Evolutionary conservation across 352 stramenopile genomes (phyloP), one percentile per base, ranked within the genome.

Genomic region (Heterotrichella gracilis): DNA sequence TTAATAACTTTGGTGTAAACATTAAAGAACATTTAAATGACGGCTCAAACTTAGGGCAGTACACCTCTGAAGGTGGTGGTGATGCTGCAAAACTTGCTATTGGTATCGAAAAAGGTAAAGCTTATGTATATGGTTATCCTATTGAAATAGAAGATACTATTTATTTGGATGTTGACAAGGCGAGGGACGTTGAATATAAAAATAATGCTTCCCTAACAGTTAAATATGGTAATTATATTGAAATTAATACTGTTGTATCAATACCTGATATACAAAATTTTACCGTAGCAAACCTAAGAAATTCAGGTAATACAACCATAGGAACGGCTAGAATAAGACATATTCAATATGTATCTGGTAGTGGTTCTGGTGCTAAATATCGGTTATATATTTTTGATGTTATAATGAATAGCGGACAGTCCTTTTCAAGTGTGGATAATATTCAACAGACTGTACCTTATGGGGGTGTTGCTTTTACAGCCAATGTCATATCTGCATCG

Each of bases 181-280:
- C 41, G 4, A 1, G 41, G 23, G 4, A 1, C 23, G 4, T 3
- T 66, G 2, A 24, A 24, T 66, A n/a, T 24, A 22, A 24, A 4
- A 22, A 66, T 9, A 66, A 66, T 66, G 41, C 2, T 4, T n/a
- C 23, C 23, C 21, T 66, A 3, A n/a, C 41, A 66, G 23, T 22
- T 24, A 66, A n/a, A 9, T n/a, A 24, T 66, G 41, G 41, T 66
- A 66, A 66, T 66, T 66, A 66, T 66, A 9, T 66, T 66, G 21
- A 24, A 4, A 22, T 66, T 66, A 66, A n/a, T 66, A 66, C 21
- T 66, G 23, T 66, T n/a, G n/a, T n/a, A n/a, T n/a, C n/a, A n/a
- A n/a, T n/a, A n/a, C n/a, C n/a, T n/a, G n/a, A n/a, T n/a, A n/a
- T n/a, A n/a, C n/a, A n/a, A n/a, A n/a, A n/a, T n/a, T n/a, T n/a